These are phyloP conservation scores for Didymella arachidicola DNA, from an alignment of 2,329 filamentous ascomycete genomes.

Conservation along the genomic window DNA sequence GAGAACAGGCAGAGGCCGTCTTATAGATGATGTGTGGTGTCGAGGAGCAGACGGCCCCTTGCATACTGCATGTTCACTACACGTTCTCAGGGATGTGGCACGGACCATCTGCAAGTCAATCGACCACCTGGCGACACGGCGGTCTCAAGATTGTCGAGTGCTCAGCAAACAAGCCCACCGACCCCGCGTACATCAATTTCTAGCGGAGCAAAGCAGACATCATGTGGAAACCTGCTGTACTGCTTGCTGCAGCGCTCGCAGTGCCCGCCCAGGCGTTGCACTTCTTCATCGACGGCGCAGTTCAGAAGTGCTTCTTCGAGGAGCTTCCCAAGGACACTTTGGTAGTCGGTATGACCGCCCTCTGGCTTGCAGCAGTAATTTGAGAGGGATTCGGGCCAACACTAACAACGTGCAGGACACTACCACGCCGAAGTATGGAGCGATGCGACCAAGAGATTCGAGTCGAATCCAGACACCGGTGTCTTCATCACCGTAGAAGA, in stretches of 20 bases:
- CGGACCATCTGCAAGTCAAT: constrained; percentile 16
- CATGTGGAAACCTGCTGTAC: constrained; percentile 59
- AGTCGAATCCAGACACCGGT: constrained; percentile 75
- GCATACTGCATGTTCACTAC: background rate
- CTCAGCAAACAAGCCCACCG: constrained; percentile 30
- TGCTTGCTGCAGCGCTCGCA: constrained; percentile 69
- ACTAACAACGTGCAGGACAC: constrained; percentile 64
- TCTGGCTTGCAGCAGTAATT: background rate
- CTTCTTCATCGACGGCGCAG: constrained; percentile 89
- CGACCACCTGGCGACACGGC: constrained; percentile 38
- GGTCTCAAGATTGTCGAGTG: constrained; percentile 34
- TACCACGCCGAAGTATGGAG: constrained; percentile 88
- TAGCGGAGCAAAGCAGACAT: constrained; percentile 32
- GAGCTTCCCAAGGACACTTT: constrained; percentile 97
- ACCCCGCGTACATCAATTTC: constrained; percentile 30
- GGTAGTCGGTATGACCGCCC: constrained; percentile 73
- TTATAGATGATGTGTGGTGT: background rate
- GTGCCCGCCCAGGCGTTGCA: constrained; percentile 81
- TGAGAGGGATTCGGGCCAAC: background rate
- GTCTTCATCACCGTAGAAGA: constrained; percentile 96
- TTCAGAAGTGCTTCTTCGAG: constrained; percentile 96
- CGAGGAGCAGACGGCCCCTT: background rate
- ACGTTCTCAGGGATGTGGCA: constrained; percentile 7
- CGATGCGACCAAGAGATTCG: constrained; percentile 71
- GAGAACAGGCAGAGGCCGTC: background rate